Conservation (phyloP, 192 early-diverging fungal species). For the Allomyces arbusculus region DNA sequence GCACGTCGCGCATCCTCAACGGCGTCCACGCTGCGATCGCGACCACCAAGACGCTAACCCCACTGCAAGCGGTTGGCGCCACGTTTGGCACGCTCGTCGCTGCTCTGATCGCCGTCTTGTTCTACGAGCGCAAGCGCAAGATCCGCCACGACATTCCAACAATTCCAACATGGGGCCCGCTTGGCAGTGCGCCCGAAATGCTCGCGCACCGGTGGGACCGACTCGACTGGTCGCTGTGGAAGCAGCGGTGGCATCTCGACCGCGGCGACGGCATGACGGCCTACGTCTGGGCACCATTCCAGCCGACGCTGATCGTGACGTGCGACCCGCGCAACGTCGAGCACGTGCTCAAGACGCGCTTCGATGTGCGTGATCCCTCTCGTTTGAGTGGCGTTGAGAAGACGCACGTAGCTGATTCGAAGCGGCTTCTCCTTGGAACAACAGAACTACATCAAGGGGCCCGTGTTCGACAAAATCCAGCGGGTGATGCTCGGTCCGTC, state of each 20-base stretch:
- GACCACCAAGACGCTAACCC: neutral
- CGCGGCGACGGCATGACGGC: neutral
- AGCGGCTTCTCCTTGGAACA: neutral
- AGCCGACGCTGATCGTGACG: neutral
- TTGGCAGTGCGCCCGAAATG: neutral
- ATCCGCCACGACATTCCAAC: neutral
- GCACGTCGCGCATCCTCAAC: too few species aligned
- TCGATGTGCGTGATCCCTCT: neutral
- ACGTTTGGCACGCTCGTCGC: neutral
- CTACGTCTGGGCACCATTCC: neutral
- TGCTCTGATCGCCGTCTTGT: neutral
- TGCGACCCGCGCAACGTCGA: slow-evolving; percentile 1
- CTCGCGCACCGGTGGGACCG: neutral
- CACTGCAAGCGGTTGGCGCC: neutral
- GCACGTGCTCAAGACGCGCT: slow-evolving; percentile 5
- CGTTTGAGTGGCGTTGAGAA: neutral
- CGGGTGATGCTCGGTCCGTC: slow-evolving; percentile 27
- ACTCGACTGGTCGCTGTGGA: neutral
- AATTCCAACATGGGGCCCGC: neutral
- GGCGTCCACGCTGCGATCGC: too few species aligned
- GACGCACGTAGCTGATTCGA: neutral
- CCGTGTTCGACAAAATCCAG: slow-evolving; percentile 17
- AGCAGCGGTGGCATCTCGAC: neutral
- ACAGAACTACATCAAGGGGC: slow-evolving; percentile 12
- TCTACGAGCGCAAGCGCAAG: neutral